These are phyloP conservation scores for Kluyveromyces lactis DNA, from an alignment of 805 yeast genomes.

Conservation along the genomic window DNA sequence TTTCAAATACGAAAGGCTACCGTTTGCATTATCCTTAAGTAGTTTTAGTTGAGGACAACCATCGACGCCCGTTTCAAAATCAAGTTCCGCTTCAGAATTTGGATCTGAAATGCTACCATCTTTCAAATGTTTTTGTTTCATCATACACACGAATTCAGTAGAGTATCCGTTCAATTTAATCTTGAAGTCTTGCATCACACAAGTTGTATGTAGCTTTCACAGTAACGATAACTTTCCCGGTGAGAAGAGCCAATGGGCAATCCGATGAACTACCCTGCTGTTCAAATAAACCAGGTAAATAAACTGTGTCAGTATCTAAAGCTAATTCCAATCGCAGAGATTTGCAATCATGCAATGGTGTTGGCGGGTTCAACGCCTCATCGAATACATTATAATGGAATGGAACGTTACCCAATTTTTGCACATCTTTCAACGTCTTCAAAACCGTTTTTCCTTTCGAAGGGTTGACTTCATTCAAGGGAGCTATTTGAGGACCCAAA, in stretches of 20 bases:
- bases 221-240: too few species aligned
- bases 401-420: not conserved
- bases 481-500: too few species aligned
- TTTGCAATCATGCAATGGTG: slow-evolving; percentile 3
- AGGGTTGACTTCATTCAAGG: too few species aligned
- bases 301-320: slow-evolving; percentile 2
- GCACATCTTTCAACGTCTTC: not conserved
- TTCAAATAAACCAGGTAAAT: slow-evolving; percentile 3
- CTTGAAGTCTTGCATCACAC: slow-evolving; percentile 1
- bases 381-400: slow-evolving; percentile 8
- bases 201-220: too few species aligned
- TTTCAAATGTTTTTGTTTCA: too few species aligned
- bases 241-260: too few species aligned
- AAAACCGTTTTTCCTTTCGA: too few species aligned
- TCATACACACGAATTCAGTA: slow-evolving; percentile 5
- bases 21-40: not conserved
- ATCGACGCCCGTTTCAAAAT: too few species aligned
- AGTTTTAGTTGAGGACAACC: too few species aligned
- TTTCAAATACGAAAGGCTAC: not conserved
- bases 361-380: not conserved
- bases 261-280: not conserved
- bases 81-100: too few species aligned
- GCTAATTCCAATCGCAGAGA: slow-evolving; percentile 3
- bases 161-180: slow-evolving; percentile 8
- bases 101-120: too few species aligned